phyloP scores from a whole-genome alignment of 2,329 filamentous ascomycete genomes.

The Aspergillus chevalieri region DNA sequence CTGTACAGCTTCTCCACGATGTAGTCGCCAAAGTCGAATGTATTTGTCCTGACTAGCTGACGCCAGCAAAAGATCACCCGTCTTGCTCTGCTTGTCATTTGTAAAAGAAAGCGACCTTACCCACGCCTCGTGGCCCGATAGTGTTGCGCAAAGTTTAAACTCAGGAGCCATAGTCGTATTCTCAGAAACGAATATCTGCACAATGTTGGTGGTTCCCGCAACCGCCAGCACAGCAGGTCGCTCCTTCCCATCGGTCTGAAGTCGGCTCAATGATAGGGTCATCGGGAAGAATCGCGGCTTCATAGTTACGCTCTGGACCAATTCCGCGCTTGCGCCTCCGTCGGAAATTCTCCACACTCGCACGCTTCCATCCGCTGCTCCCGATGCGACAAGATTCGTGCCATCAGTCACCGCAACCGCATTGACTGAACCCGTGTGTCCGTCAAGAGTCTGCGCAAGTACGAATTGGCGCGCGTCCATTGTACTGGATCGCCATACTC shows the following conservation, averaged over 20 bases:
- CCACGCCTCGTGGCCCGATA: constrained; percentile 92
- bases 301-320: constrained; percentile 65
- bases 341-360: constrained; percentile 61
- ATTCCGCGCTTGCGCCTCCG: constrained; percentile 33
- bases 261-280: constrained; percentile 60
- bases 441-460: constrained; percentile 48
- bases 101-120: constrained; percentile 78
- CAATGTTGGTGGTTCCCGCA: constrained; percentile 74
- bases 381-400: constrained; percentile 49
- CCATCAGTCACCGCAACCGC: constrained; percentile 45
- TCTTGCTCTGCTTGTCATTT: constrained; percentile 49
- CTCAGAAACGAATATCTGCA: constrained; percentile 70
- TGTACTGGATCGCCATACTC: constrained; percentile 49
- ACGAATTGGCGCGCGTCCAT: constrained; percentile 29
- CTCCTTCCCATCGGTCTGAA: constrained; percentile 49
- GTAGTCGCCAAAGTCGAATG: constrained; percentile 84
- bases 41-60: constrained; percentile 98
- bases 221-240: constrained; percentile 62
- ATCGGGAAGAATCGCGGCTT: constrained; percentile 77
- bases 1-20: constrained; percentile 61
- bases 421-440: constrained; percentile 72
- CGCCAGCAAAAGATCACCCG: constrained; percentile 70
- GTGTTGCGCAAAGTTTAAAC: constrained; percentile 68
- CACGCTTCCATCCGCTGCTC: constrained; percentile 57
- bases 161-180: constrained; percentile 33